A percentile compares a stretch with the other conserved stretches of the same genome.
phyloP scores from a whole-genome alignment of 2,329 filamentous ascomycete genomes.

The Lecanoromycetidae sp. region DNA sequence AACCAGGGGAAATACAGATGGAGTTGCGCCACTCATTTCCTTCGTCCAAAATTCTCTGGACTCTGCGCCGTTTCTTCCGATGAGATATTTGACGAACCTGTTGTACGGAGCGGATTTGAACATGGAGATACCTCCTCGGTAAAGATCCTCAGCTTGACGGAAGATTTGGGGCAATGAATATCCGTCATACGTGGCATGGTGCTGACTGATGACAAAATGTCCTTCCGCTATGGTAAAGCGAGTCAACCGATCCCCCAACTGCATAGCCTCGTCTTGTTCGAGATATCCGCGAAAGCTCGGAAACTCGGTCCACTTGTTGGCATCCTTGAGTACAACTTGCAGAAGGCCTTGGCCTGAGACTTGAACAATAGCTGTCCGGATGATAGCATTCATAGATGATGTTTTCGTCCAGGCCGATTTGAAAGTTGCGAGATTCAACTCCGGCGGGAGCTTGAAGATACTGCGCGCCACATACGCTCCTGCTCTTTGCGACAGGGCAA shows the following conservation, averaged over 20 bases:
- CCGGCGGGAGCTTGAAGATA: slow-evolving; percentile 25
- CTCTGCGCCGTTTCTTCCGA: slow-evolving; percentile 11
- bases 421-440: slow-evolving; percentile 32
- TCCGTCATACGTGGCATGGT: slow-evolving; percentile 32
- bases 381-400: slow-evolving; percentile 34
- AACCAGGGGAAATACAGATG: slow-evolving; percentile 6
- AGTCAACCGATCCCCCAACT: slow-evolving; percentile 3
- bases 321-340: slow-evolving; percentile 30
- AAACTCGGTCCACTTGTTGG: slow-evolving; percentile 26
- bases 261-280: neutral
- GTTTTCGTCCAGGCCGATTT: slow-evolving; percentile 36
- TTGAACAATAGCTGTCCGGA: slow-evolving; percentile 37
- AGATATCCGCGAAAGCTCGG: neutral
- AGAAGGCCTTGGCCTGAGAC: slow-evolving; percentile 27
- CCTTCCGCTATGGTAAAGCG: slow-evolving; percentile 2
- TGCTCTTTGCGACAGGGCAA: slow-evolving; percentile 37
- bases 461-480: slow-evolving; percentile 40
- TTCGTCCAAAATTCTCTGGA: slow-evolving; percentile 12
- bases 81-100: slow-evolving; percentile 21
- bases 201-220: slow-evolving; percentile 24
- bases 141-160: slow-evolving; percentile 23
- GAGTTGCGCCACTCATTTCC: slow-evolving; percentile 1
- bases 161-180: slow-evolving; percentile 28
- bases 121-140: slow-evolving; percentile 21
- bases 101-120: slow-evolving; percentile 19